Evolutionary conservation across 345 rosid genomes (phyloP).

Genomic region (Rubroshorea leprosula): DNA sequence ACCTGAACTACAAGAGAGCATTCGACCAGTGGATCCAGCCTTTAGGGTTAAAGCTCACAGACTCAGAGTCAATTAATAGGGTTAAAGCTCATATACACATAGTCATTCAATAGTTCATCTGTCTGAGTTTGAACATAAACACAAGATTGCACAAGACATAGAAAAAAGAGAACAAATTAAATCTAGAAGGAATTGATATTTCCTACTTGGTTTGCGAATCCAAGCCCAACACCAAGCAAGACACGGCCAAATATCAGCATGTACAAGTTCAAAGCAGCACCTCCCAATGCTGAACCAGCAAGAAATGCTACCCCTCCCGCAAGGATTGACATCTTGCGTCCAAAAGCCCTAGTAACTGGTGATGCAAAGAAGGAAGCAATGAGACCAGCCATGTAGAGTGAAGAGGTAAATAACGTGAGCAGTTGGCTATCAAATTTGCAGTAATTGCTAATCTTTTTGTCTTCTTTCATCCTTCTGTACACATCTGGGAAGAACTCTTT

Average conservation of each 20-base stretch:
- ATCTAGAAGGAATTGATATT: no score
- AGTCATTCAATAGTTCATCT: no score
- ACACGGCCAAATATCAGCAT: constrained; percentile 61
- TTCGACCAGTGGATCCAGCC: no score
- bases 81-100: no score
- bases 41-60: no score
- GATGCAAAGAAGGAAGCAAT: constrained; percentile 56
- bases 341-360: constrained; percentile 39
- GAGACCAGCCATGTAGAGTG: constrained; percentile 63
- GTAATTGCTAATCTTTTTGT: constrained; percentile 43
- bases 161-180: no score
- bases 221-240: constrained; percentile 62
- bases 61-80: no score
- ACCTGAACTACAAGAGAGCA: no score
- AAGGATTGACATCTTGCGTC: constrained; percentile 57
- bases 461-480: constrained; percentile 39
- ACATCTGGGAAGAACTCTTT: constrained; percentile 50
- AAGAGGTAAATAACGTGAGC: constrained; percentile 65
- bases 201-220: constrained; percentile 66
- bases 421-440: no score
- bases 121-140: no score
- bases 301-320: constrained; percentile 50
- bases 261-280: constrained; percentile 41
- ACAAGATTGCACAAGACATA: no score
- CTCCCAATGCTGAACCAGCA: constrained; percentile 46